Evolutionary conservation across 495 filamentous ascomycete genomes (phyloP), one percentile per base, ranked within the genome.

Genomic region (Wilcoxina mikolae): DNA sequence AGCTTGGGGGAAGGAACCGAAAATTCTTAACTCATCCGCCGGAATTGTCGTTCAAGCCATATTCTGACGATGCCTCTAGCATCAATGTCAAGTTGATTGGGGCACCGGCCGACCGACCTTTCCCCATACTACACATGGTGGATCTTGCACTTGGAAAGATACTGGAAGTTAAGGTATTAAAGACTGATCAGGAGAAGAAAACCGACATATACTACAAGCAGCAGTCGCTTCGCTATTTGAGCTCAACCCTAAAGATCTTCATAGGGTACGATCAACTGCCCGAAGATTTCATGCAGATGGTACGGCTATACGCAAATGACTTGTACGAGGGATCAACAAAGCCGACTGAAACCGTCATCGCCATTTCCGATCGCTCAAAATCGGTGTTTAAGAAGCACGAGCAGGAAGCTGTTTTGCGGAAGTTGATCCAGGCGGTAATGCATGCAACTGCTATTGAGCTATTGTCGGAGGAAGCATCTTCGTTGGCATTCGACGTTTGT

Each of bases 21-120:
- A 93, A 89, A 64, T 99, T 95, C 70, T 78, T 95, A 68, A 94
- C 83, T 17, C 84, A 87, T 48, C 84, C 90, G 7, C 82, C 87
- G 0, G 76, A 79, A 29, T 77, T 99, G 4, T 76, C 78, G 0
- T 96, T 83, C 68, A 78, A 86, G 64, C 73, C 84, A 53, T 96
- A 82, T 60, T 79, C 87, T 3, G 93, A 96, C 68, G 93, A 95
- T 60, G 68, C 75, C 45, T 74, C 84, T 0, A 91, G 85, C 61
- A 81, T 95, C 50, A 88, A 96, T 57, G 73, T 99, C 55, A 81
- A 83, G 42, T 76, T 99, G 2, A 84, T 89, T 47, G 91, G 93
- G 0, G 86, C 90, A 2, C 84, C 83, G 58, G 80, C 80, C 60
- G 89, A 95, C 60, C 73, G 88, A 35, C 79, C 90, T 11, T 94